Base-by-base conservation (phyloP, 208 protist species). In the Vickermania ingenoplastis region DNA sequence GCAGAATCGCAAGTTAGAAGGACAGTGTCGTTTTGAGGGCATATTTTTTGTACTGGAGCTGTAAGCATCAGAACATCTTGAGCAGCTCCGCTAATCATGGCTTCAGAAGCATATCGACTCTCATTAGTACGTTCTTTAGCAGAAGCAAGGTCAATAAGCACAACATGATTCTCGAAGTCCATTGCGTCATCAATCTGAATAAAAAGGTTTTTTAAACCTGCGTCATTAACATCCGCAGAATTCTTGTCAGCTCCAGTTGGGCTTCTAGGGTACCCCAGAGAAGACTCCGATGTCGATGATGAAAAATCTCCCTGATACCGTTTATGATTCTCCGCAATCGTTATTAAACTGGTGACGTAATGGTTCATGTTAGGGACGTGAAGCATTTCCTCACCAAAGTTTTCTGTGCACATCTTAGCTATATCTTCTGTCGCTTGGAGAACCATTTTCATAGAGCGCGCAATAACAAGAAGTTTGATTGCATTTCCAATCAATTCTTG, bases 71-170 rank as follows among this genome's bases (percentile, higher is more conserved):
- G 79, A 41, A 89, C 66, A 66, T 89, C 79, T 49, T 79, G 66
- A 3, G 85, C 85, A 2, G 77, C 73, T 7, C 75, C 75, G 24
- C 58, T 78, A n/a, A 75, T 69, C 17, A 71, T 72, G 11, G 77
- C 75, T 58, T 89, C 79, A 41, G 72, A 70, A 13, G 76, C 71
- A 59, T 86, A 77, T 22, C 77, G 79, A 13, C 78, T 83, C 24
- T 81, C 77, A 49, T 75, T 63, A 25, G 66, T 65, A 51, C 73
- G 83, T 1, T 65, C 70, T 58, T 89, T 89, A 17, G 81, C 81
- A 13, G 81, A 71, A 2, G 81, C 75, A 11, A 92, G 67, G 63
- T 92, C 85, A 49, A 92, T 83, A 22, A 92, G 50, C 45, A 92
- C 60, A 63, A 92, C 86, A 60, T 89, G 81, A 59, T 81, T 86